These are phyloP conservation scores for Lophiostoma macrostomum DNA, from an alignment of 495 filamentous ascomycete genomes.

Conservation along the genomic window DNA sequence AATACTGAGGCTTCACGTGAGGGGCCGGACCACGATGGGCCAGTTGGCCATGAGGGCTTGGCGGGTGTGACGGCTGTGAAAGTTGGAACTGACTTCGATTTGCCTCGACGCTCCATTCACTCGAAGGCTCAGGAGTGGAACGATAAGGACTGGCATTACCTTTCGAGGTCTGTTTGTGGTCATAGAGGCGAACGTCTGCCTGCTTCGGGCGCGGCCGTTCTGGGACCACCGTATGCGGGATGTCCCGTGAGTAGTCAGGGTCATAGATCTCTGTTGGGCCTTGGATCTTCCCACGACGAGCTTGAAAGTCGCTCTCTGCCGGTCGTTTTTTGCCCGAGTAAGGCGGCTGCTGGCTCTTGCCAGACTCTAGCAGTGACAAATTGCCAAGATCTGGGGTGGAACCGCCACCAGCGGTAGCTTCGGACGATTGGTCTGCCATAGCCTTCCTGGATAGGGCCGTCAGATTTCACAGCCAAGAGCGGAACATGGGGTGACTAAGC, in stretches of 20 bases:
- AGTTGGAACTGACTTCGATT: slow-evolving; percentile 22
- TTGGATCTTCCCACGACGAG: slow-evolving; percentile 22
- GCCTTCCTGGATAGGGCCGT: slow-evolving; percentile 15
- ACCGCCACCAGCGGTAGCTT: slow-evolving; percentile 21
- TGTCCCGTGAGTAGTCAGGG: slow-evolving; percentile 22
- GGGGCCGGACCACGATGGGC: slow-evolving; percentile 13
- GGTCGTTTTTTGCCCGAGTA: slow-evolving; percentile 27
- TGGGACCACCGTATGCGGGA: slow-evolving; percentile 9
- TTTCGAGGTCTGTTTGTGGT: slow-evolving; percentile 12
- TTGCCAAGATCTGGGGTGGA: slow-evolving; percentile 25
- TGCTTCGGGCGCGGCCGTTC: slow-evolving; percentile 8
- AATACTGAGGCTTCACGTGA: slow-evolving; percentile 1
- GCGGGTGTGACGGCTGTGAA: not conserved
- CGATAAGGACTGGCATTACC: slow-evolving; percentile 3
- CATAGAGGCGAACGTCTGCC: slow-evolving; percentile 10
- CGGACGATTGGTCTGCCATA: slow-evolving; percentile 6
- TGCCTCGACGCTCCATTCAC: slow-evolving; percentile 31
- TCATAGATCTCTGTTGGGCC: slow-evolving; percentile 20
- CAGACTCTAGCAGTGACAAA: slow-evolving; percentile 17
- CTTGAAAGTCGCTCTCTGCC: slow-evolving; percentile 26
- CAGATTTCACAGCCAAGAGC: not conserved
- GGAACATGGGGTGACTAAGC: slow-evolving; percentile 8
- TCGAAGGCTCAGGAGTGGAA: slow-evolving; percentile 23
- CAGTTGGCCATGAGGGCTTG: slow-evolving; percentile 9
- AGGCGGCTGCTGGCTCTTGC: slow-evolving; percentile 16